Evolutionary conservation across 116 monocot species (phyloP).

Genomic region (Iris pallida): DNA sequence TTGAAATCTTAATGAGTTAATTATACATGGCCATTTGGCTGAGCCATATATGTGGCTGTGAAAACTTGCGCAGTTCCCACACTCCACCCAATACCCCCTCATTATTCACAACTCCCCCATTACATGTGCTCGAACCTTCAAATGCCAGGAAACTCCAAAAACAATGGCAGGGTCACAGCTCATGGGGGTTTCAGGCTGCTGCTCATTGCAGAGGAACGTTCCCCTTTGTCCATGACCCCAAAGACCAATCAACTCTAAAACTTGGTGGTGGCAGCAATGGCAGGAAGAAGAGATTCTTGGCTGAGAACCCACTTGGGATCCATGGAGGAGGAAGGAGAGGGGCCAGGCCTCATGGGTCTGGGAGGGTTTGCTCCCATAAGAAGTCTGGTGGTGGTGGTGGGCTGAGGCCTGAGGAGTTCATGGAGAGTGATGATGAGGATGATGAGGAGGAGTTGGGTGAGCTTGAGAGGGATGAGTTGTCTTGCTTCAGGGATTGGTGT

Average conservation of each 20-base stretch:
- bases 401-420: constrained; percentile 22
- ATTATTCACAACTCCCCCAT: no score
- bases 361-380: constrained; percentile 30
- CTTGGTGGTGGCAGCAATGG: constrained; percentile 4
- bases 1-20: no score
- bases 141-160: no score
- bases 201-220: constrained; percentile 21
- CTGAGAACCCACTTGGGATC: constrained; percentile 18
- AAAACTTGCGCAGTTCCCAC: no score
- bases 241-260: constrained; percentile 26
- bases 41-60: no score
- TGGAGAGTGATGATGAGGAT: constrained; percentile 5
- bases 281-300: constrained; percentile 7
- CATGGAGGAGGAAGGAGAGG: constrained; percentile 3
- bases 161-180: constrained; percentile 50
- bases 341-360: constrained; percentile 11
- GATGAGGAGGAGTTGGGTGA: constrained; percentile 29
- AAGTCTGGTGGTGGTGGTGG: constrained; percentile 4
- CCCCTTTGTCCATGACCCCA: constrained; percentile 23
- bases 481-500: constrained; percentile 83
- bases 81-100: no score
- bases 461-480: constrained; percentile 64
- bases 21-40: no score
- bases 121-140: no score
- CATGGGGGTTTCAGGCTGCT: constrained; percentile 33